Evolutionary conservation across 768 basidiomycete genomes (phyloP).

Genomic region (Dacryopinax primogenitus): DNA sequence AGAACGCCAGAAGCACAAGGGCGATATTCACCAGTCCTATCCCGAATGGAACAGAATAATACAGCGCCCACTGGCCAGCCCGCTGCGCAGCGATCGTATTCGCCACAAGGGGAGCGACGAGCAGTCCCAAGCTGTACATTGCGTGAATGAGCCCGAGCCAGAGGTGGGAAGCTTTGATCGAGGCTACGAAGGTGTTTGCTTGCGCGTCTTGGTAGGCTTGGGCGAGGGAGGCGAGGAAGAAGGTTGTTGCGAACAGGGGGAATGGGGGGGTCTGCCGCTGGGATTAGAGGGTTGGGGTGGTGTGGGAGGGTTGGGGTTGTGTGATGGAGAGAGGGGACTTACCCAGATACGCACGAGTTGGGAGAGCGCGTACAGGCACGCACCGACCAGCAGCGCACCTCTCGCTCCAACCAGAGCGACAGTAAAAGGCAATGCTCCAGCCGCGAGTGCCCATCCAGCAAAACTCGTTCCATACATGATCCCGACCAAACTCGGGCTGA

Average conservation of each 20-base stretch:
- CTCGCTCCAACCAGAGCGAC: background rate
- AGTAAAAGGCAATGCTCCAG: background rate
- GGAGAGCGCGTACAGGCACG: background rate
- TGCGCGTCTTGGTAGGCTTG: constrained; percentile 1
- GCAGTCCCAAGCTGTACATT: background rate
- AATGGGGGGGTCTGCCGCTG: background rate
- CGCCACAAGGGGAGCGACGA: background rate
- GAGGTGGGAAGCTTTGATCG: background rate
- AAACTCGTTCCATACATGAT: background rate
- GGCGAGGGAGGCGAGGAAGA: background rate
- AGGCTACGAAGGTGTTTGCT: background rate
- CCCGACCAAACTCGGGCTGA: background rate
- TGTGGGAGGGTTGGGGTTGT: background rate
- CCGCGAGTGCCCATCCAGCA: constrained; percentile 1
- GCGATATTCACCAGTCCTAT: background rate
- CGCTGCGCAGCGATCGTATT: background rate
- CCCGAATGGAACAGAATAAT: background rate
- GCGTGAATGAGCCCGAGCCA: background rate
- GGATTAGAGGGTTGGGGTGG: too few relatives aligned
- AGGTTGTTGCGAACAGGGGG: background rate
- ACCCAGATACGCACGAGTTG: background rate
- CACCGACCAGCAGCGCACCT: background rate
- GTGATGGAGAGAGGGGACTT: background rate
- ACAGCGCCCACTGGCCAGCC: background rate
- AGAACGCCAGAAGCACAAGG: background rate